Evolutionary conservation across 1,284 basidiomycete species (phyloP).

Genomic region (Rugosomyces carneus): DNA sequence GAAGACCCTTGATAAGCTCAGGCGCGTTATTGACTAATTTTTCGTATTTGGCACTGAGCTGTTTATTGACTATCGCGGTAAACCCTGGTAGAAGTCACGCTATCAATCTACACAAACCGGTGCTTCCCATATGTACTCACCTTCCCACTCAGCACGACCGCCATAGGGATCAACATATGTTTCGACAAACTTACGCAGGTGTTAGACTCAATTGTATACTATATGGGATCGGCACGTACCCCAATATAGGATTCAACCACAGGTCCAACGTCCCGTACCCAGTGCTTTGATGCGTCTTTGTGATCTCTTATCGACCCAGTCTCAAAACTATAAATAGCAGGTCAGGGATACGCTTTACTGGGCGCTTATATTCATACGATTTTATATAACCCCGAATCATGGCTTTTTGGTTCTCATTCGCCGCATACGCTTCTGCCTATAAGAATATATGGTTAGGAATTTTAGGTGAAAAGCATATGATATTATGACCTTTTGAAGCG

Average conservation of each 20-base stretch:
- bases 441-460: conserved; percentile 1
- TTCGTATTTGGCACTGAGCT: conserved; percentile 75
- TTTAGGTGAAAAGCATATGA: background rate
- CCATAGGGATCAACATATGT: conserved; percentile 85
- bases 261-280: conserved; percentile 83
- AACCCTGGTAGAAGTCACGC: conserved; percentile 49
- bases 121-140: conserved; percentile 23
- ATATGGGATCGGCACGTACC: conserved; percentile 29
- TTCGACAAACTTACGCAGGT: conserved; percentile 54
- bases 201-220: background rate
- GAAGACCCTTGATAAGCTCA: conserved; percentile 70
- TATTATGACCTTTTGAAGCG: conserved; percentile 52
- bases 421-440: conserved; percentile 65
- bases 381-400: conserved; percentile 78
- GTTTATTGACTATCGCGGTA: conserved; percentile 82
- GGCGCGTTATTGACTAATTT: conserved; percentile 69
- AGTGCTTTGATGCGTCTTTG: conserved; percentile 67
- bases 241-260: conserved; percentile 87
- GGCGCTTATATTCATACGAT: conserved; percentile 47
- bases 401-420: conserved; percentile 63
- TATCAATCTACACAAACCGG: background rate
- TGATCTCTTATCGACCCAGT: conserved; percentile 75
- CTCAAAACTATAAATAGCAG: conserved; percentile 45
- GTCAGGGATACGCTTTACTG: background rate
- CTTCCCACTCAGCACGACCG: conserved; percentile 83